Conservation (phyloP, 345 rosid genomes). For the Citrus glauca region DNA sequence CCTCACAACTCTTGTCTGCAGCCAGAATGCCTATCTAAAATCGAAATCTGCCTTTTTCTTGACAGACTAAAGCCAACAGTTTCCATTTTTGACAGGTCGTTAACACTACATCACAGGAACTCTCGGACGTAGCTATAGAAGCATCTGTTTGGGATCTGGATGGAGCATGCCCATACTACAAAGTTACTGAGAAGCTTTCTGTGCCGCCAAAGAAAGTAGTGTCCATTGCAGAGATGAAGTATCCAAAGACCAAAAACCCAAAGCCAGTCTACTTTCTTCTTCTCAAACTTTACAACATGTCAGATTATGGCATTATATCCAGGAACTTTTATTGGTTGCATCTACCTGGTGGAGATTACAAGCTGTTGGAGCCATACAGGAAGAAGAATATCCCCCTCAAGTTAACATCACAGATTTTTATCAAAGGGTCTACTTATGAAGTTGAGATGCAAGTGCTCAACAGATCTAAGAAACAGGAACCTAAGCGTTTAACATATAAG, state of each 20-base stretch:
- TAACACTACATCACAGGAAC: slow-evolving; percentile 61
- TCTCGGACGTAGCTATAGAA: slow-evolving; percentile 63
- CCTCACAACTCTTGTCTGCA: neutral
- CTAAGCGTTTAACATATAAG: slow-evolving; percentile 22
- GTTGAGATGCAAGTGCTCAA: slow-evolving; percentile 65
- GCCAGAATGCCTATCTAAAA: neutral
- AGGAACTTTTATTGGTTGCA: slow-evolving; percentile 96
- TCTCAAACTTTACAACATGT: slow-evolving; percentile 68
- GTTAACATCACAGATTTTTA: slow-evolving; percentile 50
- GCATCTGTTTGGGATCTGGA: slow-evolving; percentile 89
- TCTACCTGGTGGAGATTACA: slow-evolving; percentile 79
- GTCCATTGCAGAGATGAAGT: slow-evolving; percentile 63
- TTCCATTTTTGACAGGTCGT: slow-evolving; percentile 51
- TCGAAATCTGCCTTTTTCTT: neutral
- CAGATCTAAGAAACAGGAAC: slow-evolving; percentile 41
- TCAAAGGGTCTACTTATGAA: slow-evolving; percentile 63
- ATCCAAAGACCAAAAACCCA: slow-evolving; percentile 62
- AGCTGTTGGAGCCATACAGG: slow-evolving; percentile 67
- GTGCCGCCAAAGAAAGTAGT: slow-evolving; percentile 64
- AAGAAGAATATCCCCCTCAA: slow-evolving; percentile 64
- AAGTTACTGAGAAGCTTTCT: slow-evolving; percentile 52
- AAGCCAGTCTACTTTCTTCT: slow-evolving; percentile 88
- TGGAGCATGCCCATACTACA: slow-evolving; percentile 66
- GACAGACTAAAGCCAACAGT: neutral
- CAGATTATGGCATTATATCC: slow-evolving; percentile 65